phyloP scores from a whole-genome alignment of 2,329 filamentous ascomycete species.

The Venturia carpophila region DNA sequence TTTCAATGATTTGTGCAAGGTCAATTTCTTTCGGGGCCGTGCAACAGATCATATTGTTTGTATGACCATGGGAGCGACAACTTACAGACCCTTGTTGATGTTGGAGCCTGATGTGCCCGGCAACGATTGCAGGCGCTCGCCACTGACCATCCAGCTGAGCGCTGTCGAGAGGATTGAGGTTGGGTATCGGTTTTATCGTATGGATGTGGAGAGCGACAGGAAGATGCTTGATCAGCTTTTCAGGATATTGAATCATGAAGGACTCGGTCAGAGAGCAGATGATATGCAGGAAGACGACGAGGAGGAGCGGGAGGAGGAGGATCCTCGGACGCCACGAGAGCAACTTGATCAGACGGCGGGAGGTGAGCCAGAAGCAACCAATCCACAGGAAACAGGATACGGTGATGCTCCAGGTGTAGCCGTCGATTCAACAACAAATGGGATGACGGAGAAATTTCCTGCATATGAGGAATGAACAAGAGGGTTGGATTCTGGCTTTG shows the following conservation, averaged over 20 bases:
- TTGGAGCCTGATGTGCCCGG: not conserved
- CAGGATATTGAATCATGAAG: not conserved
- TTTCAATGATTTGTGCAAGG: not conserved
- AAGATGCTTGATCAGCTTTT: not conserved
- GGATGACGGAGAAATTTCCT: no score
- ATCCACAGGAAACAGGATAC: no score
- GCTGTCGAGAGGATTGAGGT: not conserved
- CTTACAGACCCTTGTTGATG: not conserved
- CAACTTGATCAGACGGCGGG: no score
- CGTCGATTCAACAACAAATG: no score
- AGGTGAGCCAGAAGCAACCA: no score
- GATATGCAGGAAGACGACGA: not conserved
- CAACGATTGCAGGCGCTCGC: not conserved
- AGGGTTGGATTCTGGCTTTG: no score
- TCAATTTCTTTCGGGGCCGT: not conserved
- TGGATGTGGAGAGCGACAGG: not conserved
- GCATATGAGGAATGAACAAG: no score
- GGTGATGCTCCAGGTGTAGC: no score
- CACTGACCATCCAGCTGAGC: not conserved
- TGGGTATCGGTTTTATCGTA: not conserved
- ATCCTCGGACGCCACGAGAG: no score
- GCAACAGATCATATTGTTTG: not conserved
- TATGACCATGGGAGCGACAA: not conserved
- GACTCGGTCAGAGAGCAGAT: not conserved
- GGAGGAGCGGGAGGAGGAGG: no score